Evolutionary conservation across 2,329 filamentous ascomycete genomes (phyloP).

Genomic region (Aotearoamyces nothofagi): DNA sequence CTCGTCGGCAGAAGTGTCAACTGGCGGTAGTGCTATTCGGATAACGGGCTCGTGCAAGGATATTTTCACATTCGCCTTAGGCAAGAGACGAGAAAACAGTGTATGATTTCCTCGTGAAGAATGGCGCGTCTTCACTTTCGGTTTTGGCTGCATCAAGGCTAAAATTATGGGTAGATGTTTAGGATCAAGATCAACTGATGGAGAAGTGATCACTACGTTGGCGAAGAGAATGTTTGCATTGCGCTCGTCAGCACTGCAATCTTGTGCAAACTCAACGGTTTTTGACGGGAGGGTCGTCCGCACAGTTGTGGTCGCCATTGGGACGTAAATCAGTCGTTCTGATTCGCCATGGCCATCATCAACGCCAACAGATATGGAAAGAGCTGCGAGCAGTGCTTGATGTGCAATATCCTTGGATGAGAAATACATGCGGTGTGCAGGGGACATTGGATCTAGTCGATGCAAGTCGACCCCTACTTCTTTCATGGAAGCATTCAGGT

Average conservation of each 20-base stretch:
- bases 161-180: slow-evolving; percentile 79
- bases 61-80: slow-evolving; percentile 88
- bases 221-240: slow-evolving; percentile 95
- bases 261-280: slow-evolving; percentile 65
- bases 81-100: slow-evolving; percentile 77
- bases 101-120: slow-evolving; percentile 38
- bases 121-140: slow-evolving; percentile 25
- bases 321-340: slow-evolving; percentile 80
- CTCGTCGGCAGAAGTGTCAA: slow-evolving; percentile 45
- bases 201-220: slow-evolving; percentile 91
- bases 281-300: slow-evolving; percentile 92
- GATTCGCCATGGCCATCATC: slow-evolving; percentile 80
- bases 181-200: slow-evolving; percentile 83
- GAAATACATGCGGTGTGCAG: slow-evolving; percentile 97
- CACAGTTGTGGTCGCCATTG: slow-evolving; percentile 92
- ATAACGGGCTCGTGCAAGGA: slow-evolving; percentile 94
- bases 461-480: slow-evolving; percentile 90
- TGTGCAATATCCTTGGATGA: slow-evolving; percentile 84
- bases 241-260: slow-evolving; percentile 61
- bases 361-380: slow-evolving; percentile 82
- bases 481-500: slow-evolving; percentile 85
- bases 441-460: slow-evolving; percentile 79
- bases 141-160: slow-evolving; percentile 51
- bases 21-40: slow-evolving; percentile 72
- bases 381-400: slow-evolving; percentile 79